Base-by-base conservation (phyloP, 352 stramenopile species). In the Thalassiosira mediterranea region DNA sequence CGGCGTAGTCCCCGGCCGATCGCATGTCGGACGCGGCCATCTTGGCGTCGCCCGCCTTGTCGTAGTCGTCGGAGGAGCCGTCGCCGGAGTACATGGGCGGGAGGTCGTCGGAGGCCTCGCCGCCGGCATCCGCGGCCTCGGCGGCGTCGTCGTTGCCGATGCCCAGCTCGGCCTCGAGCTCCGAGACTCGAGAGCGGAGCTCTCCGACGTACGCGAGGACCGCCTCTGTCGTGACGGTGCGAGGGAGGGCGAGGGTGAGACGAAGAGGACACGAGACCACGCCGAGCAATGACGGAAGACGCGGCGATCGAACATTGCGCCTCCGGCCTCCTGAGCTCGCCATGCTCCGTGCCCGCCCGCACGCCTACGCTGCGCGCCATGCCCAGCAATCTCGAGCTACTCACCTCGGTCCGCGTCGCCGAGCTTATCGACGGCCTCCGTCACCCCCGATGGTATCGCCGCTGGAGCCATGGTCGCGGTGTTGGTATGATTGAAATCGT, bases 101-200 rank as follows among this genome's bases (percentile, higher is more conserved):
- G 26, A 76, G 62, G 26, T 65, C 49, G 3, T 73, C 60, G 10
- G 48, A 21, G 3, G 26, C 47, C 53, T 62, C 29, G 28, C 46
- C 61, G 26, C 51, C 80, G 38, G 82, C 82, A 76, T 67, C 80
- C 17, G 86, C n/a, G 11, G 63, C 80, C 2, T 70, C 54, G 57
- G 87, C 73, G 10, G 58, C 38, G 51, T 76, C 80, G 80, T 81
- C 88, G 19, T 23, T 76, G 44, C 82, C 78, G 46, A 69, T 81
- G 67, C 88, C 87, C 0, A 81, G 84, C 54, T 75, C 79, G 2
- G 77, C 80, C 19, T 63, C 83, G n/a, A 81, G 79, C 70, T 91
- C 85, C 32, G 42, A 32, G 17, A 42, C 17, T 88, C 70, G 61
- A 90, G 66, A 8, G 85, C 82, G 15, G 62, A 58, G 61, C 86